Conservation (phyloP, 371 early-diverging fungal species). For the Syncephalastrum sp. region DNA sequence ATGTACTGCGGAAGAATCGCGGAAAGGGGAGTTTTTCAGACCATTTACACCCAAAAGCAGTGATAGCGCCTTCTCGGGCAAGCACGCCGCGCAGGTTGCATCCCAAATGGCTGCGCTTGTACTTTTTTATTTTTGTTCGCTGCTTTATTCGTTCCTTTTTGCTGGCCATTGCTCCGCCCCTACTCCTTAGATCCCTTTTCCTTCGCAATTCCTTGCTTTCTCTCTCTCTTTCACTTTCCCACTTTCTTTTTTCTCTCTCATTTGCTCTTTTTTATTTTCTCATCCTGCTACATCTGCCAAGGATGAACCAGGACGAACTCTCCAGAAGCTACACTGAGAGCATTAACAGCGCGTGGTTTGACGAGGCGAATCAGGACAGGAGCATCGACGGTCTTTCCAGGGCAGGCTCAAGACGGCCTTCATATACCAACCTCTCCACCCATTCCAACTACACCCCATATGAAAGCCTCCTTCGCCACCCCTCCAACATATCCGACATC, state of each 20-base stretch:
- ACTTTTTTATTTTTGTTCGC: no score
- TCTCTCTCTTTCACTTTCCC: conserved; percentile 2
- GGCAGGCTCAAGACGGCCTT: neutral
- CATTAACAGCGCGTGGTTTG: conserved; percentile 19
- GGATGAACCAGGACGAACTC: conserved; percentile 17
- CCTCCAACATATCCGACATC: neutral
- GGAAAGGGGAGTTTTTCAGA: no score
- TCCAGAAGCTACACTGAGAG: conserved; percentile 37
- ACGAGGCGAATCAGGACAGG: conserved; percentile 2
- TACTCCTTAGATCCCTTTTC: conserved; percentile 4
- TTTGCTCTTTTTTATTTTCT: conserved; percentile 1
- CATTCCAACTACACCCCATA: conserved; percentile 8
- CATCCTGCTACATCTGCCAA: neutral
- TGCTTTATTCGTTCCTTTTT: no score
- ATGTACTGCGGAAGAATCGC: no score
- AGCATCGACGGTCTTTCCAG: neutral
- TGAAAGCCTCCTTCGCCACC: neutral
- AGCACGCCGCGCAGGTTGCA: no score
- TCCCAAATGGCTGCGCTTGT: no score
- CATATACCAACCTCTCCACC: conserved; percentile 6
- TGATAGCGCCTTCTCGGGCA: no score
- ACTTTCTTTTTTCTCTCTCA: neutral
- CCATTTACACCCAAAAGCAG: no score
- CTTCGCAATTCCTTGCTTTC: neutral
- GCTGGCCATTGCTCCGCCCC: no score